Percentiles rank a stretch among this genome's conserved stretches.
These are phyloP conservation scores for Andrographis paniculata DNA, from an alignment of 305 asterid species.

Conservation along the genomic window DNA sequence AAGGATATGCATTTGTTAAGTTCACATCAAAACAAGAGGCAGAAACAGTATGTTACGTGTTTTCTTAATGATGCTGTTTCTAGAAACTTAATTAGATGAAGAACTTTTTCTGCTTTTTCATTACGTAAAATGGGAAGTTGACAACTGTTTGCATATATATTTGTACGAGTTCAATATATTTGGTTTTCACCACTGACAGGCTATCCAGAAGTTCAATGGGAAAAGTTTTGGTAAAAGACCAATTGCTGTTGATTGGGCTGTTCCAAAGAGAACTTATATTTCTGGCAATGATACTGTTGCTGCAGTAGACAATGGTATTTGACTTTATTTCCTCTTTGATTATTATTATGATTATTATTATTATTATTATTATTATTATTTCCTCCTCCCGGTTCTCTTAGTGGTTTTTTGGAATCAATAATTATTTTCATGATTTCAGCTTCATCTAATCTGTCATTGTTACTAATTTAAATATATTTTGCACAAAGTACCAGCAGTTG, in stretches of 20 bases:
- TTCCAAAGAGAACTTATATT: constrained; percentile 66
- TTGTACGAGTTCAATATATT: too few relatives aligned
- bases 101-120: not conserved
- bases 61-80: not conserved
- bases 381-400: not conserved
- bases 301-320: constrained; percentile 45
- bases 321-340: constrained; percentile 13
- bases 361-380: too few relatives aligned
- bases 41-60: constrained; percentile 50
- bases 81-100: not conserved
- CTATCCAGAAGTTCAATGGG: constrained; percentile 73
- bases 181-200: constrained; percentile 29
- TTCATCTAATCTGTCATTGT: not conserved
- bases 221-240: constrained; percentile 62
- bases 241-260: constrained; percentile 96
- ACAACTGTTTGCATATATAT: too few relatives aligned
- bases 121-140: too few relatives aligned
- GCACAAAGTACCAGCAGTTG: not conserved
- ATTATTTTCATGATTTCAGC: constrained; percentile 6
- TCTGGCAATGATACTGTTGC: constrained; percentile 43
- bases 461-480: too few relatives aligned
- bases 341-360: too few relatives aligned
- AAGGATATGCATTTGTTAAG: constrained; percentile 93
- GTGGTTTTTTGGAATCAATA: too few relatives aligned
- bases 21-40: constrained; percentile 86